Percentiles rank a stretch among this genome's conserved stretches.
Evolutionary conservation across 257 asterid genomes (phyloP).

Genomic region (Solanum peruvianum): DNA sequence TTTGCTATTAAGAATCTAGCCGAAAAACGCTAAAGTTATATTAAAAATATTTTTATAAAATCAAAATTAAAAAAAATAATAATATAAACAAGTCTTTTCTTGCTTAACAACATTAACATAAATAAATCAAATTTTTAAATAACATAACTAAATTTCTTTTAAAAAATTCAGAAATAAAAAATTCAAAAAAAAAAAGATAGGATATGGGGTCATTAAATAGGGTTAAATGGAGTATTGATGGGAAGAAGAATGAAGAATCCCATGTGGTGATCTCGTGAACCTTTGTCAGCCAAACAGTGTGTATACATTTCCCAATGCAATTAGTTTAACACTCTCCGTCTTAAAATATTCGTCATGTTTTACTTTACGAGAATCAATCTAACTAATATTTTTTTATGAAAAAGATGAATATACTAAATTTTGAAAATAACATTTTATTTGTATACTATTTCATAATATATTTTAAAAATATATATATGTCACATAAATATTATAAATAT

Average conservation of each 20-base stretch:
- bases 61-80: too few species aligned
- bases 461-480: accelerated
- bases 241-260: not conserved
- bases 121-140: too few species aligned
- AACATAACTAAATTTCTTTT: too few species aligned
- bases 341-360: not conserved
- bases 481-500: too few species aligned
- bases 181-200: not conserved
- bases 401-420: accelerated
- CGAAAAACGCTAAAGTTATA: too few species aligned
- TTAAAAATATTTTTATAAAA: too few species aligned
- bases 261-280: constrained; percentile 27
- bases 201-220: not conserved
- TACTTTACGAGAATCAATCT: not conserved
- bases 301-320: not conserved
- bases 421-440: too few species aligned
- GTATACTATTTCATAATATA: too few species aligned
- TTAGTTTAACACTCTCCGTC: not conserved
- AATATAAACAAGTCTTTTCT: too few species aligned
- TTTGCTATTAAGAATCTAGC: too few species aligned
- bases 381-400: accelerated
- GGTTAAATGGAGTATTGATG: not conserved
- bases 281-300: constrained; percentile 11
- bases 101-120: too few species aligned
- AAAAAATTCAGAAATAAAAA: not conserved